Base-by-base conservation (phyloP, 2,329 filamentous ascomycete species). In the Fusarium secorum region DNA sequence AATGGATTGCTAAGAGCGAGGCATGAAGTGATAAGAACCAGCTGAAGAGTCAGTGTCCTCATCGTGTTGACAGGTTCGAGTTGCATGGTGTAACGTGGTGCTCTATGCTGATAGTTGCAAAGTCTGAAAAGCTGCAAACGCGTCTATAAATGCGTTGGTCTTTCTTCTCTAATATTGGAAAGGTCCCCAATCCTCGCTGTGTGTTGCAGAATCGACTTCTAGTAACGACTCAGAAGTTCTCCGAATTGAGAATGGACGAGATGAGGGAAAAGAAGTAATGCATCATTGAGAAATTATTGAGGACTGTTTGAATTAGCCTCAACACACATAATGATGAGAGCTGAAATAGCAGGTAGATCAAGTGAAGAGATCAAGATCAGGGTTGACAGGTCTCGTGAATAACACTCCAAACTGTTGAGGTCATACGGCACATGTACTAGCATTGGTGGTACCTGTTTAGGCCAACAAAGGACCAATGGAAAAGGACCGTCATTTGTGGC, bases 381-480 rank as follows among this genome's bases (percentile, higher is more conserved):
- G 69, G 42, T 71, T 66, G 65, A 32, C 41, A 61, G 64, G 74
- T 74, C 74, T 71, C 74, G 74, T 75, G 74, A 72, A 67, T 32
- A 41, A 51, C 42, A 46, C 35, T 35, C 38, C 54, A 52, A 66
- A 71, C 45, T 36, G 74, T 68, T 70, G 66, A 72, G 74, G 74
- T 76, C 74, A 76, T 75, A 74, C 53, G 71, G 64, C 18, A 46
- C 42, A 57, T 24, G 39, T 26, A 30, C 51, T 39, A 46, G 48
- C 51, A 53, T 44, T 35, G 41, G 38, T 9, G 59, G 57, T 66
- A 70, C 69, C 38, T 72, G 49, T 32, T 33, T 45, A 41, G 28
- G 22, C 39, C 49, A 26, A 45, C 39, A 59, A 56, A 49, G 35
- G 48, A 51, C 60, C 55, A 56, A 36, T 45, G 32, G 28, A 45